phyloP scores from a whole-genome alignment of 139 green algal genomes.

The Chlorella sp. region DNA sequence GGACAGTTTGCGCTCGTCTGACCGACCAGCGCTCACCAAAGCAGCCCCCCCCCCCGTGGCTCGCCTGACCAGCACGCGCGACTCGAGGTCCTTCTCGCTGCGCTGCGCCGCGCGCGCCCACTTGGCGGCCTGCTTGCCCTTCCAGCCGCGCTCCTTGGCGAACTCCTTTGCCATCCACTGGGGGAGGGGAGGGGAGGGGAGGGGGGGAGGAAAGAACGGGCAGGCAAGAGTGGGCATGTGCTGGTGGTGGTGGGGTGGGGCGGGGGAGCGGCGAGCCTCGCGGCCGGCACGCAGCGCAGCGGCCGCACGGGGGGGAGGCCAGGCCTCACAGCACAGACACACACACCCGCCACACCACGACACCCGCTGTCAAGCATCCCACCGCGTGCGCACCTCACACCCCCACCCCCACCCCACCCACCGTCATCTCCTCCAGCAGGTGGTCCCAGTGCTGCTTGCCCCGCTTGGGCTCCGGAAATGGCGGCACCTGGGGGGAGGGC shows the following conservation, averaged over 20 bases:
- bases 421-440: slow-evolving; percentile 91
- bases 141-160: slow-evolving; percentile 72
- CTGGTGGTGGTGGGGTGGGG: too few species aligned
- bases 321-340: too few species aligned
- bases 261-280: too few species aligned
- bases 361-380: not conserved
- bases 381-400: not conserved
- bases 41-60: too few species aligned
- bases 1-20: too few species aligned
- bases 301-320: too few species aligned
- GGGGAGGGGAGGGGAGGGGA: not conserved
- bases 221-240: too few species aligned
- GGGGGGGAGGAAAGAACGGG: not conserved
- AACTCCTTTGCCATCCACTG: slow-evolving; percentile 96
- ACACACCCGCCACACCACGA: not conserved
- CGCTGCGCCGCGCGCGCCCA: slow-evolving; percentile 56
- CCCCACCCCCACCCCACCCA: not conserved
- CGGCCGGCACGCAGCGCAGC: too few species aligned
- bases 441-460: slow-evolving; percentile 90
- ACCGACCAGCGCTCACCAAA: too few species aligned
- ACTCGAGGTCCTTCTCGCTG: slow-evolving; percentile 77
- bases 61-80: slow-evolving; percentile 45
- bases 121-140: slow-evolving; percentile 75
- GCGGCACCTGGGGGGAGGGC: not conserved
- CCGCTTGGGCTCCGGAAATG: slow-evolving; percentile 58